Evolutionary conservation across 148 eudicot species (phyloP), one percentile per base, ranked within the genome.

Genomic region (Rhododendron ovatum): DNA sequence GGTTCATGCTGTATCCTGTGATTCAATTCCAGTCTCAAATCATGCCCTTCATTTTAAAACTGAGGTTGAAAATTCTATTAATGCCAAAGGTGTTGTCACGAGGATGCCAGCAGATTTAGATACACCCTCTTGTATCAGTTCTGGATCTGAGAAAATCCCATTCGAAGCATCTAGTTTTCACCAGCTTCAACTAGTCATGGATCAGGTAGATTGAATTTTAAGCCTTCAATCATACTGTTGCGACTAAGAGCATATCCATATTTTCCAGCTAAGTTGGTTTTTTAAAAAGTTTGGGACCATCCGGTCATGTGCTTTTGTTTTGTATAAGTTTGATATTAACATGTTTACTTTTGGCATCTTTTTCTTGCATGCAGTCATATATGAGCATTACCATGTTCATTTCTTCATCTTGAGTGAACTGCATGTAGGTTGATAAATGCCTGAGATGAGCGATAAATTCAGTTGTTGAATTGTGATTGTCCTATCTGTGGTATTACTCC

Each of bases 151-250:
- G 88, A 95, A 95, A 84, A 87, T 89, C 65, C 92, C 98, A 73
- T 86, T 88, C 33, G 94, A 95, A 90, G 93, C 92, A 48, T 91
- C 91, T 79, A 92, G 98, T 91, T 93, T 95, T 85, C 92, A 85
- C 77, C 98, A 94, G 89, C 95, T 96, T 85, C 98, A 94, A 89
- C 91, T 88, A 87, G 94, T 92, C 88, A 91, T 93, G 95, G 96
- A 92, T 87, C 92, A 93, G 98, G 99, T 96, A 93, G 65, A 33
- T 4, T 11, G 14, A 24, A 5, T 82, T 55, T 84, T 2, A 15
- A 17, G 28, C 55, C 69, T 37, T 20, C 55, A 10, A 82, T 28
- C 18, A 24, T 47, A 79, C 26, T 79, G 55, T 47, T 30, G 30
- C 41, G 13, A 28, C 82, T 80, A 28, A 51, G 55, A 50, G 61